These are phyloP conservation scores for Nemania sp. DNA, from an alignment of 2,329 filamentous ascomycete genomes.

Conservation along the genomic window DNA sequence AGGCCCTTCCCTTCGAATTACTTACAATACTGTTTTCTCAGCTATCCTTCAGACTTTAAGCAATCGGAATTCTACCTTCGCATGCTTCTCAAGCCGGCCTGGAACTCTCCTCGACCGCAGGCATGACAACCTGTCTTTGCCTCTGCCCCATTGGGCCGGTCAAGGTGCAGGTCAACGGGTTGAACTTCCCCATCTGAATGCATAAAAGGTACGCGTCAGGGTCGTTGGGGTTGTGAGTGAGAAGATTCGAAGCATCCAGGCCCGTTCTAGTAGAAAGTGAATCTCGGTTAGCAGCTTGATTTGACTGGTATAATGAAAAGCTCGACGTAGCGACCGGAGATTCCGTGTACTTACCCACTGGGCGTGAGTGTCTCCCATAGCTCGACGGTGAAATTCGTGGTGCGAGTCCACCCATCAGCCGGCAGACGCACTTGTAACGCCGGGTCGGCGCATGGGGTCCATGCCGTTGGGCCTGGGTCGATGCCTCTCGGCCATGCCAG, in stretches of 20 bases:
- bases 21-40: neutral
- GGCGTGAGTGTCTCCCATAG: conserved; percentile 26
- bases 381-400: conserved; percentile 32
- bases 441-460: conserved; percentile 30
- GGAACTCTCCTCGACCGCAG: conserved; percentile 20
- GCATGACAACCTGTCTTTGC: conserved; percentile 28
- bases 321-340: too few relatives aligned
- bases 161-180: conserved; percentile 32
- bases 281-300: conserved; percentile 18
- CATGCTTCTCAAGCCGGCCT: conserved; percentile 26
- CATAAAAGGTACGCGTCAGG: conserved; percentile 34
- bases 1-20: neutral
- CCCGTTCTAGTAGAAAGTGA: conserved; percentile 26
- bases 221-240: conserved; percentile 29
- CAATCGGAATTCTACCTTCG: neutral
- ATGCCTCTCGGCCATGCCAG: conserved; percentile 29
- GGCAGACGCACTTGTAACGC: conserved; percentile 32
- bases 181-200: conserved; percentile 37
- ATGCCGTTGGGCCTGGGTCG: conserved; percentile 29
- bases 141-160: conserved; percentile 25
- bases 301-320: neutral
- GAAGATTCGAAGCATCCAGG: conserved; percentile 28
- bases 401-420: conserved; percentile 30
- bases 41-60: neutral
- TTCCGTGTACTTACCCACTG: conserved; percentile 30